Evolutionary conservation across 2,329 filamentous ascomycete species (phyloP).

Genomic region (Alternaria alternata): DNA sequence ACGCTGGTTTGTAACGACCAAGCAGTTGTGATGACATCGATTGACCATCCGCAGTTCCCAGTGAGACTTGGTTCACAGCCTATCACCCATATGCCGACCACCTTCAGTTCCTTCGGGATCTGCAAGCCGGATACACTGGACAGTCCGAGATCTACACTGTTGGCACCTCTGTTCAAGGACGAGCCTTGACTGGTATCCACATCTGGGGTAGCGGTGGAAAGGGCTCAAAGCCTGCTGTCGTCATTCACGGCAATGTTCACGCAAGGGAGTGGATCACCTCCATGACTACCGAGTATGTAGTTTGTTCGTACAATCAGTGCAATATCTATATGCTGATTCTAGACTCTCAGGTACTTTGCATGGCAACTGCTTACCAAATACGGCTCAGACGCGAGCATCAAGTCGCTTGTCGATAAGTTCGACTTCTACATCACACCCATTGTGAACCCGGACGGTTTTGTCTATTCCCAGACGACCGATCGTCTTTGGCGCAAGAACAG

Average conservation of each 20-base stretch:
- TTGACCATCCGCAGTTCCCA: slow-evolving; percentile 34
- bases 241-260: slow-evolving; percentile 48
- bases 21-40: not conserved
- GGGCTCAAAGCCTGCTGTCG: slow-evolving; percentile 46
- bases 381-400: slow-evolving; percentile 41
- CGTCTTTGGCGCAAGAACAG: slow-evolving; percentile 53
- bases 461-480: slow-evolving; percentile 50
- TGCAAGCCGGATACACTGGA: slow-evolving; percentile 42
- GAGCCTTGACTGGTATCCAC: slow-evolving; percentile 47
- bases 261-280: slow-evolving; percentile 50
- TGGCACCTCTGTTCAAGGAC: slow-evolving; percentile 44
- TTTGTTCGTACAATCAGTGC: not conserved
- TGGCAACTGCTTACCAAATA: slow-evolving; percentile 50
- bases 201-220: slow-evolving; percentile 51
- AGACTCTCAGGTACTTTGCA: slow-evolving; percentile 35
- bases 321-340: not conserved
- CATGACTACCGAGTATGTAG: slow-evolving; percentile 33
- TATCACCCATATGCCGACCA: slow-evolving; percentile 50
- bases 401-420: slow-evolving; percentile 47
- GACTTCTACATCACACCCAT: slow-evolving; percentile 46
- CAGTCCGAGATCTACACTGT: slow-evolving; percentile 47
- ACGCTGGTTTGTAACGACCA: slow-evolving; percentile 36
- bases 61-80: slow-evolving; percentile 48
- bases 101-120: slow-evolving; percentile 42
- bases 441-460: slow-evolving; percentile 42